Evolutionary conservation across 805 yeast species (phyloP).

Genomic region (Metschnikowia kunwiensis): DNA sequence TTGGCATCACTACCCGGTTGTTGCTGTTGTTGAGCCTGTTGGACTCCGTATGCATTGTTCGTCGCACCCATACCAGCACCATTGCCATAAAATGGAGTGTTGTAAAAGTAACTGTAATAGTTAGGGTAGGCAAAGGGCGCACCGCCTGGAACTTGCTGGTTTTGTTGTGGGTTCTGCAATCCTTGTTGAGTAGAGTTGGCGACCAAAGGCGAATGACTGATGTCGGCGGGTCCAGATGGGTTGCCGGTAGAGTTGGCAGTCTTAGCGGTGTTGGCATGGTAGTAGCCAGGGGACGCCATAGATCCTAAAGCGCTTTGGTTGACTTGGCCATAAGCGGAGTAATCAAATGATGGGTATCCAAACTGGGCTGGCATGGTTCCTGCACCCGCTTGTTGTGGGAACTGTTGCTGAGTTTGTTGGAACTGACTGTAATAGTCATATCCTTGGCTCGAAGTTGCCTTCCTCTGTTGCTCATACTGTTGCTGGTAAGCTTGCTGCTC

Average conservation of each 20-base stretch:
- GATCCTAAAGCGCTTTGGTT: slow-evolving; percentile 19
- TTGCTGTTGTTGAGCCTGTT: slow-evolving; percentile 22
- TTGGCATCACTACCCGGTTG: slow-evolving; percentile 14
- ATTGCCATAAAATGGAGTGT: slow-evolving; percentile 39
- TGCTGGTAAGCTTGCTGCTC: slow-evolving; percentile 15
- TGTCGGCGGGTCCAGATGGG: slow-evolving; percentile 19
- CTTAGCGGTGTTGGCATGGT: slow-evolving; percentile 28
- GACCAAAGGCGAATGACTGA: slow-evolving; percentile 34
- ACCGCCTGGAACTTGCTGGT: slow-evolving; percentile 33
- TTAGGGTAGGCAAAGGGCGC: slow-evolving; percentile 41
- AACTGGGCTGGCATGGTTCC: slow-evolving; percentile 42
- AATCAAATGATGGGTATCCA: slow-evolving; percentile 45
- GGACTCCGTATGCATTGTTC: slow-evolving; percentile 17
- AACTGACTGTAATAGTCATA: slow-evolving; percentile 22
- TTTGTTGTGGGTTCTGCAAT: slow-evolving; percentile 28
- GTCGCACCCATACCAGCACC: slow-evolving; percentile 28
- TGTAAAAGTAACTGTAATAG: slow-evolving; percentile 41
- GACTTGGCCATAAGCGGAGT: slow-evolving; percentile 33
- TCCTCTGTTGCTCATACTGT: slow-evolving; percentile 15
- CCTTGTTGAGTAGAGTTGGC: slow-evolving; percentile 24
- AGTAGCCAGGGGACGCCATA: slow-evolving; percentile 15
- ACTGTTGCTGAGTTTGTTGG: slow-evolving; percentile 31
- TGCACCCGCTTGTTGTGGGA: slow-evolving; percentile 37
- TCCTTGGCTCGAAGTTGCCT: slow-evolving; percentile 17
- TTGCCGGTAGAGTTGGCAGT: slow-evolving; percentile 25